Base-by-base conservation (phyloP, 208 protist genomes). In the Kentomonas sorsogonicus region DNA sequence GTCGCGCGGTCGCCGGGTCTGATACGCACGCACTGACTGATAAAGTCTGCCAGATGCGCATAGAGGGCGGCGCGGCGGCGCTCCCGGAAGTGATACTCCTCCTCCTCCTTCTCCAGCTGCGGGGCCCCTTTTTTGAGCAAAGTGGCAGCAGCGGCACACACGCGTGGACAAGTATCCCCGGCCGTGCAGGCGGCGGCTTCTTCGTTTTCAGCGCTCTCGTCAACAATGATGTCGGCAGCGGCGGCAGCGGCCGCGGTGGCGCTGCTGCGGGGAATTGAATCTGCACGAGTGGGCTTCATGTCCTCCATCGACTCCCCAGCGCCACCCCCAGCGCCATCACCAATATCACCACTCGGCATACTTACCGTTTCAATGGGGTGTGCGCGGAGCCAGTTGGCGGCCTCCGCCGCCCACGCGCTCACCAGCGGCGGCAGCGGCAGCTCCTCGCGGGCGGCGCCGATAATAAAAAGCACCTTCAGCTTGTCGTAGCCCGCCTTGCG, bases 371-470 rank as follows among this genome's bases (percentile, higher is more conserved):
- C n/a, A n/a, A n/a, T n/a, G n/a, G n/a, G n/a, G n/a, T n/a, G n/a
- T n/a, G n/a, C n/a, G 33, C 25, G 43, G 33, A 90, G 56, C 60
- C 69, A 70, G 18, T 66, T 29, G n/a, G 51, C 5, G 25, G 70
- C 77, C 51, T 81, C 66, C 53, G 66, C 62, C 38, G 70, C 79
- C 57, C 67, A 73, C 2, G 62, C 55, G 5, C 55, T 41, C 27
- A 91, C 61, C 26, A 79, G 53, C 52, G 80, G 77, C n/a, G 86
- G 86, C 26, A 93, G 74, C 20, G 76, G 70, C 47, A 89, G 55
- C 18, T 84, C 78, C 39, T 75, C 69, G 1, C 72, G 52, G 9
- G 86, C 72, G 0, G 78, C 83, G 29, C 66, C 72, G 39, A 92
- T 74, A 13, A 63, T 41, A 47, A 79, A 86, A 15, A 92, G 48